Evolutionary conservation across 208 protist species (phyloP).

Genomic region (Trypanosoma brucei): DNA sequence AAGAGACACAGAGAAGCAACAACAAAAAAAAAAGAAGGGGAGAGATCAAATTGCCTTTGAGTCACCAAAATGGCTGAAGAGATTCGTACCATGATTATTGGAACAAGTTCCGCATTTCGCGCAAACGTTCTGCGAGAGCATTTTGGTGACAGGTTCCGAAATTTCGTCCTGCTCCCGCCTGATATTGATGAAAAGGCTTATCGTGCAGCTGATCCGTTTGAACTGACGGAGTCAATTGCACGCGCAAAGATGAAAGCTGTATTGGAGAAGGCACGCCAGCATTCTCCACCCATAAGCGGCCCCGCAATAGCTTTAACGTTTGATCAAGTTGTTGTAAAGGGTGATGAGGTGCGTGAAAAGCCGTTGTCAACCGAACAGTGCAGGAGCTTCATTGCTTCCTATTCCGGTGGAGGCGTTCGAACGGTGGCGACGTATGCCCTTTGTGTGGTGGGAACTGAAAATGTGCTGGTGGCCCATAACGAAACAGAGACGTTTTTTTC

Average conservation of each 20-base stretch:
- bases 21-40: too few relatives aligned
- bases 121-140: constrained; percentile 28
- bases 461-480: constrained; percentile 27
- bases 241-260: constrained; percentile 32
- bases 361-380: constrained; percentile 44
- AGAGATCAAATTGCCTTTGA: too few relatives aligned
- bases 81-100: constrained; percentile 64
- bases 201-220: constrained; percentile 39
- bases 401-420: constrained; percentile 48
- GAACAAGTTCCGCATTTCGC: constrained; percentile 58
- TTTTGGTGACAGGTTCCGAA: constrained; percentile 40
- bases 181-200: constrained; percentile 82
- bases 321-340: constrained; percentile 79
- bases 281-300: constrained; percentile 6
- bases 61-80: not conserved
- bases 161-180: constrained; percentile 50
- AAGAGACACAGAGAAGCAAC: too few relatives aligned
- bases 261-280: constrained; percentile 33
- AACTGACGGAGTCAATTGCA: constrained; percentile 44
- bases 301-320: constrained; percentile 62
- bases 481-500: constrained; percentile 65
- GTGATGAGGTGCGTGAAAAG: constrained; percentile 81
- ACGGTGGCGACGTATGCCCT: constrained; percentile 72
- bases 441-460: constrained; percentile 28
- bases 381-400: constrained; percentile 45